Percentiles rank a stretch among this genome's conserved stretches.
Evolutionary conservation across 1,139 yeast genomes (phyloP).

Genomic region (Yamadazyma mexicana): DNA sequence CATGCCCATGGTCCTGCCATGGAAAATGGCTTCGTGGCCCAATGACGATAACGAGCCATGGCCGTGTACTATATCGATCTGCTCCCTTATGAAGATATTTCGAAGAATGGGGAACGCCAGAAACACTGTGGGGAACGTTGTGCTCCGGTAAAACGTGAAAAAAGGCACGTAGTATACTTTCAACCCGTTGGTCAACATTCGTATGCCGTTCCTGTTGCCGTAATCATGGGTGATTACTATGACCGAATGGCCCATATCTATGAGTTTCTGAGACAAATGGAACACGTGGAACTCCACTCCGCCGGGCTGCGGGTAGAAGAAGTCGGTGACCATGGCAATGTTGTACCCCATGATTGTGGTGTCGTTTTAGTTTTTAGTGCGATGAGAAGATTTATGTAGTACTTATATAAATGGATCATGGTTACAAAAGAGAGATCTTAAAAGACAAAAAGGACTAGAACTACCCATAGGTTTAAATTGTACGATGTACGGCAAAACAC

Average conservation of each 20-base stretch:
- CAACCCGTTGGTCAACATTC: slow-evolving; percentile 83
- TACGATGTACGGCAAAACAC: neutral
- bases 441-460: too few species aligned
- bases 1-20: slow-evolving; percentile 90
- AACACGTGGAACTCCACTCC: slow-evolving; percentile 96
- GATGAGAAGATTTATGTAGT: slow-evolving; percentile 1
- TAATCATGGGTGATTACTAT: slow-evolving; percentile 87
- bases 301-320: slow-evolving; percentile 97
- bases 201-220: slow-evolving; percentile 75
- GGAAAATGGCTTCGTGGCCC: slow-evolving; percentile 88
- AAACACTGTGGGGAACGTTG: slow-evolving; percentile 87
- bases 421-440: too few species aligned
- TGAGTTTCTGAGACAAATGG: slow-evolving; percentile 74
- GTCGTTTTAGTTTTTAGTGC: neutral
- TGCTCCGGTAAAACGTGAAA: slow-evolving; percentile 73
- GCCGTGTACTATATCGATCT: slow-evolving; percentile 88
- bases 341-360: slow-evolving; percentile 26
- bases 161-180: slow-evolving; percentile 92
- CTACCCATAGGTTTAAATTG: too few species aligned
- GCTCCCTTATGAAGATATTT: slow-evolving; percentile 81
- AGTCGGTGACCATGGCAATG: slow-evolving; percentile 88
- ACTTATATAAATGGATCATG: too few species aligned
- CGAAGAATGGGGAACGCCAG: slow-evolving; percentile 83
- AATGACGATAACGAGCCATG: slow-evolving; percentile 88
- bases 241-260: slow-evolving; percentile 88